phyloP scores from a whole-genome alignment of 805 yeast genomes.

The Candida saitoana region DNA sequence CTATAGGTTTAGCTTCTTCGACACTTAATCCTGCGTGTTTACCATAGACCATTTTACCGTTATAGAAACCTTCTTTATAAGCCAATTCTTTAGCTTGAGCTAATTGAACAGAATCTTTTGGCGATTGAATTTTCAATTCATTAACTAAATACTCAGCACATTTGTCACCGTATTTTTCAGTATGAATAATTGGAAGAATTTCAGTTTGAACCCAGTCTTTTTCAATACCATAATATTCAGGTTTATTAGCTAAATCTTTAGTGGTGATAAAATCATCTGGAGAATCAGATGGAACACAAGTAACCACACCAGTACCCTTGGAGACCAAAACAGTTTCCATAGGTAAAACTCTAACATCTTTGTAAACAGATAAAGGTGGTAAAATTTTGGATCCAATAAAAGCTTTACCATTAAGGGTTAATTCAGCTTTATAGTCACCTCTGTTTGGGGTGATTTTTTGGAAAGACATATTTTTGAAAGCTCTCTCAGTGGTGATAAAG shows the following conservation, averaged over 20 bases:
- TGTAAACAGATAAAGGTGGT: slow-evolving; percentile 75
- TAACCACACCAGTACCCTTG: slow-evolving; percentile 98
- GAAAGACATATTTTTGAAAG: slow-evolving; percentile 95
- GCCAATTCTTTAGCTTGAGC: slow-evolving; percentile 92
- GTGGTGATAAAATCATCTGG: slow-evolving; percentile 95
- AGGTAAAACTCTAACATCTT: slow-evolving; percentile 79
- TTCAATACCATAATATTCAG: slow-evolving; percentile 83
- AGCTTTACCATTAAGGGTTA: slow-evolving; percentile 60
- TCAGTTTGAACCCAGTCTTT: slow-evolving; percentile 81
- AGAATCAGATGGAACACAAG: slow-evolving; percentile 98
- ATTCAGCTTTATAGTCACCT: slow-evolving; percentile 65
- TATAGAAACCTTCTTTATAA: slow-evolving; percentile 94
- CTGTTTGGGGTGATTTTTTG: slow-evolving; percentile 89
- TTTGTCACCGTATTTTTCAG: slow-evolving; percentile 82
- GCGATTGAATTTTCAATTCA: slow-evolving; percentile 86
- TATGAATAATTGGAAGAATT: slow-evolving; percentile 66
- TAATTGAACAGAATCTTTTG: slow-evolving; percentile 82
- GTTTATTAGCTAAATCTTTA: slow-evolving; percentile 77
- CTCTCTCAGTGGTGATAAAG: slow-evolving; percentile 87
- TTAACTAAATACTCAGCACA: slow-evolving; percentile 83
- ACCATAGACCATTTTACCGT: slow-evolving; percentile 79
- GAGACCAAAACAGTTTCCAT: slow-evolving; percentile 95
- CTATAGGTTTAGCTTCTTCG: slow-evolving; percentile 84
- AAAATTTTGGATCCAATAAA: slow-evolving; percentile 82
- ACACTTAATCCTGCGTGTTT: slow-evolving; percentile 84